Percentiles rank a stretch among this genome's conserved stretches.
phyloP scores from a whole-genome alignment of 2,329 filamentous ascomycete species.

The Albophoma yamanashiensis region DNA sequence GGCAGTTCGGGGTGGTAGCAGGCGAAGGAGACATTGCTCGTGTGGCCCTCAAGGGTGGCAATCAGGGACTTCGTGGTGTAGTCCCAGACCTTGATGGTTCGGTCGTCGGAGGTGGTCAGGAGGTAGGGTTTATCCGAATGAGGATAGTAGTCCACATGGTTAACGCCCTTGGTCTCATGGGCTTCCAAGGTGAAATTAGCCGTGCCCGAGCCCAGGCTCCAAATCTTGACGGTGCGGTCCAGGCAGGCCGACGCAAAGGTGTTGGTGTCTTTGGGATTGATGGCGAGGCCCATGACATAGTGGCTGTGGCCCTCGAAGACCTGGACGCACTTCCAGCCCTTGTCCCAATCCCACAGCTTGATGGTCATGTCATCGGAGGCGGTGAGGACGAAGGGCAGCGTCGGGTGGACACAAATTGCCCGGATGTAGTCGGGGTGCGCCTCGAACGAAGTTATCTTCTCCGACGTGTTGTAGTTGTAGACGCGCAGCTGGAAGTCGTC shows the following conservation, averaged over 20 bases:
- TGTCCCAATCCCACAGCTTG: slow-evolving; percentile 98
- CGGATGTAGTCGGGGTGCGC: slow-evolving; percentile 98
- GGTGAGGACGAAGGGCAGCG: slow-evolving; percentile 89
- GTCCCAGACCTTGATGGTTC: slow-evolving; percentile 97
- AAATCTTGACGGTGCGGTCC: slow-evolving; percentile 95
- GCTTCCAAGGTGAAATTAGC: slow-evolving; percentile 96
- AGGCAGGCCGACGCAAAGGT: slow-evolving; percentile 88
- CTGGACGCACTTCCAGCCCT: slow-evolving; percentile 94
- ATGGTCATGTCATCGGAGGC: slow-evolving; percentile 98
- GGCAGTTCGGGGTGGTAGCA: slow-evolving; percentile 96
- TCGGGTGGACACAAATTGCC: slow-evolving; percentile 89
- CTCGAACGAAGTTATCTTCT: slow-evolving; percentile 96
- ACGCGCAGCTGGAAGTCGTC: slow-evolving; percentile 82
- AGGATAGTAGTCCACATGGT: slow-evolving; percentile 87
- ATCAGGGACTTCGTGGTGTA: slow-evolving; percentile 98
- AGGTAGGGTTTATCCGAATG: slow-evolving; percentile 74
- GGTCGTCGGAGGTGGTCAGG: slow-evolving; percentile 91
- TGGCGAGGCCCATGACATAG: slow-evolving; percentile 92
- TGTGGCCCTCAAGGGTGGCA: slow-evolving; percentile 92
- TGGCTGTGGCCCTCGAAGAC: slow-evolving; percentile 94
- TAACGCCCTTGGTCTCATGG: slow-evolving; percentile 94
- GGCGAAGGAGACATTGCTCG: slow-evolving; percentile 95
- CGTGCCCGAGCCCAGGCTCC: slow-evolving; percentile 87
- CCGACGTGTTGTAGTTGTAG: slow-evolving; percentile 99
- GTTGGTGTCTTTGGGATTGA: slow-evolving; percentile 96